phyloP scores from a whole-genome alignment of 139 green algal genomes.

The Microglena sp. region DNA sequence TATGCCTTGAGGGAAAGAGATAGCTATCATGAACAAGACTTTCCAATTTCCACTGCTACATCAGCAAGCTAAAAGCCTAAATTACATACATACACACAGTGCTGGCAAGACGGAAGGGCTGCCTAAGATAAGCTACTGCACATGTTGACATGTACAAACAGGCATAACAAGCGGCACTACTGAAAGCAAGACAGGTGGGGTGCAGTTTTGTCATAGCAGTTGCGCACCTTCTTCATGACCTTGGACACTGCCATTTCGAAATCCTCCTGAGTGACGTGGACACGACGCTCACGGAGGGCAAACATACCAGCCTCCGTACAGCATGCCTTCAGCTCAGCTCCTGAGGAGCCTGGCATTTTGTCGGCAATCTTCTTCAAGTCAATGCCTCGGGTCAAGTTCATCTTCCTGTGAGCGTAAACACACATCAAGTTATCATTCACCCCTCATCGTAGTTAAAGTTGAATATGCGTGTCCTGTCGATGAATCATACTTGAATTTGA shows the following conservation, averaged over 20 bases:
- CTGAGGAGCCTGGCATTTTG: conserved; percentile 80
- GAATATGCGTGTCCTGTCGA: too few relatives aligned
- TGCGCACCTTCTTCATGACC: conserved; percentile 50
- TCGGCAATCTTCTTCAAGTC: conserved; percentile 86
- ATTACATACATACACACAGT: not conserved
- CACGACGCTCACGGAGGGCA: conserved; percentile 87
- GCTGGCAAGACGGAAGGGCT: not conserved
- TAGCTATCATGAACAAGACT: too few relatives aligned
- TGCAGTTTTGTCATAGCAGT: not conserved
- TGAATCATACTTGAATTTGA: too few relatives aligned
- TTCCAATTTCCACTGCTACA: not conserved
- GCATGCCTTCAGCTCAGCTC: conserved; percentile 92
- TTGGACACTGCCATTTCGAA: conserved; percentile 99
- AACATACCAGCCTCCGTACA: conserved; percentile 99
- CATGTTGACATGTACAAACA: too few relatives aligned
- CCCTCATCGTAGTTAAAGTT: too few relatives aligned
- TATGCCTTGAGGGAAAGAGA: not conserved
- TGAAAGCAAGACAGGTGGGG: too few relatives aligned
- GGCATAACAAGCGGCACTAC: too few relatives aligned
- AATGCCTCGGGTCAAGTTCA: conserved; percentile 90
- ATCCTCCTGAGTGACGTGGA: conserved; percentile 98
- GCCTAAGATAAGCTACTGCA: too few relatives aligned
- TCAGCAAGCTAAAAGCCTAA: not conserved
- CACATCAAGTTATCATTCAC: too few relatives aligned
- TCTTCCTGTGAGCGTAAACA: conserved; percentile 40